Conservation (phyloP, 164 flowering plant species). For the Kingdonia uniflora region DNA sequence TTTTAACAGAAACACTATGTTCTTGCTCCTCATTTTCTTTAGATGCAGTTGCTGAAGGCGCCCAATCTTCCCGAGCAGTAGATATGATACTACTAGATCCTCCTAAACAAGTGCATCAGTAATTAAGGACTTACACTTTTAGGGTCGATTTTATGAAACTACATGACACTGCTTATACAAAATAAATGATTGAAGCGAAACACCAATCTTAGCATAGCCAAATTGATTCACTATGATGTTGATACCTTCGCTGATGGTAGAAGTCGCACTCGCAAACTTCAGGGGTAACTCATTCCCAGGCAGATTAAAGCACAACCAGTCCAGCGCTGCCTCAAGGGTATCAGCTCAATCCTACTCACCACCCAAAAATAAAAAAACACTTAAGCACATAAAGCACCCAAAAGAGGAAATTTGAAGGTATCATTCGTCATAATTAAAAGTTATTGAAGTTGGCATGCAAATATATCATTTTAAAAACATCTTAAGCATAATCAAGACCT, state of each 20-base stretch:
- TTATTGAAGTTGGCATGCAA: no score
- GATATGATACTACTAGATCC: constrained; percentile 63
- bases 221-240: background rate
- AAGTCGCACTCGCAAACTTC: constrained; percentile 72
- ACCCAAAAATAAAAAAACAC: no score
- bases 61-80: constrained; percentile 51
- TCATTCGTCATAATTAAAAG: no score
- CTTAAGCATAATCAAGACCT: no score
- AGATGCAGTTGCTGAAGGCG: constrained; percentile 24
- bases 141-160: no score
- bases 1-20: constrained; percentile 25
- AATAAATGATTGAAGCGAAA: no score
- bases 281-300: constrained; percentile 67
- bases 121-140: background rate
- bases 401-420: no score
- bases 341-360: constrained; percentile 66
- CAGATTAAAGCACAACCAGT: constrained; percentile 83
- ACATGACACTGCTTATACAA: no score
- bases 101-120: constrained; percentile 16
- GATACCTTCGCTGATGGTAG: constrained; percentile 39
- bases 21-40: constrained; percentile 20
- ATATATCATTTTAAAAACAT: no score
- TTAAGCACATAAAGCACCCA: no score
- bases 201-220: background rate
- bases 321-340: constrained; percentile 78